A percentile compares a stretch with the other conserved stretches of the same genome.
Evolutionary conservation across 2,329 filamentous ascomycete species (phyloP).

Genomic region (Arthrinium phaeospermum): DNA sequence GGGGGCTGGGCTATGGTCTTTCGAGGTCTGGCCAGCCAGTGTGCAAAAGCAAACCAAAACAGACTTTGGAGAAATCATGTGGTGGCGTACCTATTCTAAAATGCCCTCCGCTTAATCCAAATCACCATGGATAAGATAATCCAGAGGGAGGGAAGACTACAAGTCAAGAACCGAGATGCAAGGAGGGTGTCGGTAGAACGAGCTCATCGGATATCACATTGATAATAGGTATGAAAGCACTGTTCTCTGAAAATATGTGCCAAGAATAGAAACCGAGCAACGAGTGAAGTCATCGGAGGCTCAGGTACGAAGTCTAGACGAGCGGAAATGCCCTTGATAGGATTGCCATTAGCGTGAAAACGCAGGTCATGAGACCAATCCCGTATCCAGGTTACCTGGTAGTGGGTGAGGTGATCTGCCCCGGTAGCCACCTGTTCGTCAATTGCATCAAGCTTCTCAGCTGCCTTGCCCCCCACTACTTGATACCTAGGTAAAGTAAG

Average conservation of each 20-base stretch:
- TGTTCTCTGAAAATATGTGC: neutral
- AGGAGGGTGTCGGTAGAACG: neutral
- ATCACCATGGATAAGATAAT: neutral
- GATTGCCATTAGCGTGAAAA: slow-evolving; percentile 7
- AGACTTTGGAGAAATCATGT: neutral
- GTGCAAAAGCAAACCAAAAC: neutral
- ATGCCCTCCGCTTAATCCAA: neutral
- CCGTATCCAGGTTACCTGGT: slow-evolving; percentile 17
- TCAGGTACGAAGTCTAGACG: slow-evolving; percentile 6
- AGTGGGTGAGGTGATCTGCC: neutral
- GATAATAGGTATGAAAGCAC: neutral
- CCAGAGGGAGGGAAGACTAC: neutral
- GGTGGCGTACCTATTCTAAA: neutral
- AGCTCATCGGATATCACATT: neutral
- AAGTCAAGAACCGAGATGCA: neutral
- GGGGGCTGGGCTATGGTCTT: neutral
- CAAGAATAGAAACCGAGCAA: slow-evolving; percentile 7
- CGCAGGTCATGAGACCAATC: slow-evolving; percentile 18
- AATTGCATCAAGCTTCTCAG: slow-evolving; percentile 9
- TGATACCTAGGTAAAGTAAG: too few relatives aligned
- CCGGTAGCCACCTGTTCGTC: slow-evolving; percentile 15
- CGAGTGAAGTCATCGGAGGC: slow-evolving; percentile 15
- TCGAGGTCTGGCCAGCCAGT: slow-evolving; percentile 12
- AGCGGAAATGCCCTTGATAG: slow-evolving; percentile 8
- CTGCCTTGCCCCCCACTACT: neutral